Evolutionary conservation across 331 rosid species (phyloP), one percentile per base, ranked within the genome.

Genomic region (Prunus yedoensis): DNA sequence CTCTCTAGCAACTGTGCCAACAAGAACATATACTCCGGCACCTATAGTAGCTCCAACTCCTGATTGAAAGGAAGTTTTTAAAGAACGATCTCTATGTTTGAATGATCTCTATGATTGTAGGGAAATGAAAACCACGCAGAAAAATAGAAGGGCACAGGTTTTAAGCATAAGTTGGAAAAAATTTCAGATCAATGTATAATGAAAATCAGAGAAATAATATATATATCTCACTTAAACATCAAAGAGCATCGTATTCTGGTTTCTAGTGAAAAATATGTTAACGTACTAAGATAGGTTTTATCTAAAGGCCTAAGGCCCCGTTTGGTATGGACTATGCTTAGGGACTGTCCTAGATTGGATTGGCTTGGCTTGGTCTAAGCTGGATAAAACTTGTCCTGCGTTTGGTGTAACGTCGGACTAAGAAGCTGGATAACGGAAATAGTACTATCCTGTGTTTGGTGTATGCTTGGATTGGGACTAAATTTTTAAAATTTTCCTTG

Each of bases 41-140:
- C 97, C 95, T 61, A 88, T 91, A 52, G 97, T 91, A 51, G 96
- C 81, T 51, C 97, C 97, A 80, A 89, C 96, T 61, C 97, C 97
- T 89, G 76, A 68, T 70, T 73, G 83, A 50, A 65, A 41, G 16
- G 28, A 83, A 57, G 52, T 75, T 65, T 13, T 17, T 7, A 27
- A 13, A 2, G 17, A 25, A 43, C 6, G 23, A 74, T 8, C 6
- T 18, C 35, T 30, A 16, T 58, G 45, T 43, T 25, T 5, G 17
- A 25, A 43, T 11, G 16, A 74, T 4, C 10, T 18, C 35, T 30
- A 23, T 58, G 45, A 41, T 25, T 5, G 10, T 25, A 43, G 45
- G 56, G 16, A 20, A 60, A 46, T 2, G 5, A n/a, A 53, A 52
- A 70, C 50, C 59, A 13, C 8, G 4, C 9, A 4, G 50, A 10